These are phyloP conservation scores for Suillus fuscotomentosus DNA, from an alignment of 768 basidiomycete genomes.

Conservation along the genomic window DNA sequence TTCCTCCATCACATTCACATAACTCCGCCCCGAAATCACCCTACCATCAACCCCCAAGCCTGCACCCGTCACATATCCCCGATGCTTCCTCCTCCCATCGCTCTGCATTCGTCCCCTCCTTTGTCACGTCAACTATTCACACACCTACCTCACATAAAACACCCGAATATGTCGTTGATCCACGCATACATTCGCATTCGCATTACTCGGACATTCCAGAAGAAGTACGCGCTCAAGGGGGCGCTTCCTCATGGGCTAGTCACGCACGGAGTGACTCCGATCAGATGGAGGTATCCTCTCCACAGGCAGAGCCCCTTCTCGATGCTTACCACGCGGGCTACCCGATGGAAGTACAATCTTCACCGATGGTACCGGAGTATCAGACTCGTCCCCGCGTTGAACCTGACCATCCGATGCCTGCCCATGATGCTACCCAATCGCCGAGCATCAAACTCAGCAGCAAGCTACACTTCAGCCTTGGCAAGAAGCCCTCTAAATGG, in stretches of 20 bases:
- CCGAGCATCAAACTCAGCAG: constrained; percentile 56
- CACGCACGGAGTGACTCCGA: constrained; percentile 32
- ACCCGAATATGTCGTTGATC: constrained; percentile 34
- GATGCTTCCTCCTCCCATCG: constrained; percentile 53
- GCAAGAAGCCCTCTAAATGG: constrained; percentile 71
- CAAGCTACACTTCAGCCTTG: constrained; percentile 57
- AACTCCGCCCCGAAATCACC: constrained; percentile 38
- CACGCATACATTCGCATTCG: constrained; percentile 33
- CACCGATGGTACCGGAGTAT: constrained; percentile 53
- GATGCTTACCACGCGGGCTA: constrained; percentile 40
- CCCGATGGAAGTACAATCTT: constrained; percentile 48
- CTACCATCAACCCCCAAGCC: constrained; percentile 38
- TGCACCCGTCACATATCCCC: constrained; percentile 41
- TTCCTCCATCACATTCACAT: constrained; percentile 52
- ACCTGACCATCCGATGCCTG: constrained; percentile 34
- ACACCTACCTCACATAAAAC: constrained; percentile 33
- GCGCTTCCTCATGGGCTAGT: constrained; percentile 23
- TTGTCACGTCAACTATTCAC: constrained; percentile 28
- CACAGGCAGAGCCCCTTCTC: constrained; percentile 44
- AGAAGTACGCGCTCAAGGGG: constrained; percentile 24
- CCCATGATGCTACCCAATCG: constrained; percentile 37
- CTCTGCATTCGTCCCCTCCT: constrained; percentile 46
- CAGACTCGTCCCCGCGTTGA: constrained; percentile 42
- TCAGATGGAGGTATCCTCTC: constrained; percentile 58
- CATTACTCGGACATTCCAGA: constrained; percentile 30